phyloP scores from a whole-genome alignment of 495 filamentous ascomycete species.

The Hypoxylon fuscum region DNA sequence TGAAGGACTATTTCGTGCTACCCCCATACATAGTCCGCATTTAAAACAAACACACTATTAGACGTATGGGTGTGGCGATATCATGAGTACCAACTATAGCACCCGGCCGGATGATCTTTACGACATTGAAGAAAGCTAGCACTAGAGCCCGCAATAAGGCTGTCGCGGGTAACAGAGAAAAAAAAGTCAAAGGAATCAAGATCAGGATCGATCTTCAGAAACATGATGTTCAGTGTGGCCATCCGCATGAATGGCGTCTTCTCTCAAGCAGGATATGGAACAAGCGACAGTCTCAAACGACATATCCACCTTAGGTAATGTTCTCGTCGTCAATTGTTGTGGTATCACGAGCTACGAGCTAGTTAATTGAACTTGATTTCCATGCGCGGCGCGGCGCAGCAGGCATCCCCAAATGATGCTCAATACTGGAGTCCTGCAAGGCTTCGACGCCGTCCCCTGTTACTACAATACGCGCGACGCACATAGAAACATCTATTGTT shows the following conservation, averaged over 20 bases:
- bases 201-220: conserved; percentile 27
- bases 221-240: conserved; percentile 3
- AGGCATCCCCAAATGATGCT: conserved; percentile 24
- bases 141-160: conserved; percentile 10
- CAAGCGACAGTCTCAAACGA: conserved; percentile 7
- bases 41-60: conserved; percentile 5
- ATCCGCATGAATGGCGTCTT: conserved; percentile 1
- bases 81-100: conserved; percentile 1
- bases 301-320: conserved; percentile 14
- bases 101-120: conserved; percentile 19
- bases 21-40: conserved; percentile 17
- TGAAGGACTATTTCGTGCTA: conserved; percentile 26
- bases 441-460: conserved; percentile 22
- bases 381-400: conserved; percentile 21
- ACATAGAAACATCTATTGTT: conserved; percentile 18
- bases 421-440: conserved; percentile 33
- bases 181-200: conserved; percentile 2
- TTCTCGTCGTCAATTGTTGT: conserved; percentile 6
- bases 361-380: conserved; percentile 11
- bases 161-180: conserved; percentile 21
- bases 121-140: conserved; percentile 4
- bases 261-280: not conserved
- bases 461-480: conserved; percentile 15
- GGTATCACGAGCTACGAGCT: conserved; percentile 22
- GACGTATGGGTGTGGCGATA: conserved; percentile 16